Base-by-base conservation (phyloP, 2,329 filamentous ascomycete genomes). In the Ophiostoma novo-ulmi region DNA sequence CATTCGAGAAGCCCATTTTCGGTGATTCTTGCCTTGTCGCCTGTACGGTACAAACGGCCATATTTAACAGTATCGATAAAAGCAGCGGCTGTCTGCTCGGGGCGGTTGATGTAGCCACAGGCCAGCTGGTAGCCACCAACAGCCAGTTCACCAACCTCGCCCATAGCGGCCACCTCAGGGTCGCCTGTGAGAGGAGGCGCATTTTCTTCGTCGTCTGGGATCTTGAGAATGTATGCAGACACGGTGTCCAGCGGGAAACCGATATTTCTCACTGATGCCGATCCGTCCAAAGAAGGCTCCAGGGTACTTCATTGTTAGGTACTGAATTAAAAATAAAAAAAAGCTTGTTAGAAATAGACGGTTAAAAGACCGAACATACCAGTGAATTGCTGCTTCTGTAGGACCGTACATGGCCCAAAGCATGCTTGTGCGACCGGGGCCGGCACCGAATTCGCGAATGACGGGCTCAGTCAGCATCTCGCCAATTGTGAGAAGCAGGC, bases 351-450 rank as follows among this genome's bases (percentile, higher is more conserved):
- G 0, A 22, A 4, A 26, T 8, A 0, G 4, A 7, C 20, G 31
- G 2, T 31, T 39, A 7, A n/a, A 41, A 64, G 10, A 3, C 4
- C 31, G 35, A 8, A 69, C 72, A 2, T 76, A 85, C 84, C 86
- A 97, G 77, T 97, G 94, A 71, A 97, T 97, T 0, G 93, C 88
- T 8, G 92, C 92, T 80, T 97, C 94, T 0, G 94, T 97, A 1
- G 94, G 94, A 0, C 94, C 94, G 77, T 97, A 97, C 93, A 97
- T 97, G 44, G 89, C 94, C 85, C 92, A 94, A 0, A 97, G 83
- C 63, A 97, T 88, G 74, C 91, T 89, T 1, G 81, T 77, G 8
- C 79, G 80, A 0, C 76, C 77, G 0, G 78, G 76, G 11, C 82
- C 80, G 2, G 87, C 87, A 6, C 92, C 93, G 82, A 95, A 97